Percentiles rank a stretch among this genome's conserved stretches.
phyloP scores from a whole-genome alignment of 2,329 filamentous ascomycete genomes.

The Diaporthe sp. region DNA sequence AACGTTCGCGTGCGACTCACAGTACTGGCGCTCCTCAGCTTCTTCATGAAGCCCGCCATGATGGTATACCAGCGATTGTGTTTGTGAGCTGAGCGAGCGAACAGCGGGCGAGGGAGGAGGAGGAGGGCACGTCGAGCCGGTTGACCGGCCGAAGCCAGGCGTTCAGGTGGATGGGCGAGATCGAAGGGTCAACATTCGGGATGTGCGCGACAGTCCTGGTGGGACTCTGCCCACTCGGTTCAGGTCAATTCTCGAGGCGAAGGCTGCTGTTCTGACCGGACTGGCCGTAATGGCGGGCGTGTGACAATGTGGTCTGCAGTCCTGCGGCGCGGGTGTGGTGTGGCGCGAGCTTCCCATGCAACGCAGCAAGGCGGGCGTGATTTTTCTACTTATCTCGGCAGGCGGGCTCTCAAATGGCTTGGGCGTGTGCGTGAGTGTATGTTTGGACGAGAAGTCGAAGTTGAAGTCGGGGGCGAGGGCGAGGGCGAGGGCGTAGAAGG shows the following conservation, averaged over 20 bases:
- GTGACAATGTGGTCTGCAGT: constrained; percentile 25
- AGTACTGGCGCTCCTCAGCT: constrained; percentile 68
- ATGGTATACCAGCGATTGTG: constrained; percentile 16
- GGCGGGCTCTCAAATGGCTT: not conserved
- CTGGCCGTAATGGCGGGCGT: constrained; percentile 24
- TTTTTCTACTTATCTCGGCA: not conserved
- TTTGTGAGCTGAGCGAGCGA: constrained; percentile 15
- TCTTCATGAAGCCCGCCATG: constrained; percentile 73
- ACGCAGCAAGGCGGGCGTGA: constrained; percentile 11
- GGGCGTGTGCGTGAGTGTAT: not conserved
- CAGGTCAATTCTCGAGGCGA: constrained; percentile 1
- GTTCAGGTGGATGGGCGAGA: constrained; percentile 36
- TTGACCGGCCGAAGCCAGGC: constrained; percentile 37
- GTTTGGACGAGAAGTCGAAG: not conserved
- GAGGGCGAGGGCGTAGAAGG: constrained; percentile 4
- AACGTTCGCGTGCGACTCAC: constrained; percentile 58
- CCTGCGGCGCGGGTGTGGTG: constrained; percentile 22
- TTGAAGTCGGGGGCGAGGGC: not conserved
- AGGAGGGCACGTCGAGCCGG: constrained; percentile 38
- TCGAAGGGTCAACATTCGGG: constrained; percentile 41
- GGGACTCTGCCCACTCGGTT: constrained; percentile 30
- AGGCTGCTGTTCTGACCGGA: not conserved
- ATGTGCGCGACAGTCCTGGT: constrained; percentile 32
- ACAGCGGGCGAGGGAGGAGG: not conserved
- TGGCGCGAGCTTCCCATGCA: constrained; percentile 29